These are phyloP conservation scores for Podila epicladia DNA, from an alignment of 192 early-diverging fungal genomes.

Conservation along the genomic window DNA sequence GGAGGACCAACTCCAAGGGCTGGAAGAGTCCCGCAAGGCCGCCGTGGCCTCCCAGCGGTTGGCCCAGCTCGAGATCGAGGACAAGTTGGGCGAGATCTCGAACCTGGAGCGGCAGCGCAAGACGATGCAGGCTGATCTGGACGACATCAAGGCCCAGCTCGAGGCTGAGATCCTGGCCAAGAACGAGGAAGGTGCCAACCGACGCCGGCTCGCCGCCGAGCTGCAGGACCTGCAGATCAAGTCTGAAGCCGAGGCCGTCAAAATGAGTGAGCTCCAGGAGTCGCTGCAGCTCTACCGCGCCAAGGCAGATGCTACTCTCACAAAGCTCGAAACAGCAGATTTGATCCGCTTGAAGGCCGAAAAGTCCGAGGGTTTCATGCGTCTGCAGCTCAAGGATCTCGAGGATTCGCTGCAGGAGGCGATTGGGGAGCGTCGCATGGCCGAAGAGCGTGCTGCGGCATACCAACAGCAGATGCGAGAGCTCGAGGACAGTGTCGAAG, in stretches of 20 bases:
- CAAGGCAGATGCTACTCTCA: slow-evolving; percentile 61
- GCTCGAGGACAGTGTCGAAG: slow-evolving; percentile 80
- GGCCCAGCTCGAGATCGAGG: slow-evolving; percentile 81
- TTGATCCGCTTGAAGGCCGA: slow-evolving; percentile 78
- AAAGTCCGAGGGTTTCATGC: slow-evolving; percentile 73
- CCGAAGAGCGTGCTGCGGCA: slow-evolving; percentile 70
- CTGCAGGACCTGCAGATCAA: slow-evolving; percentile 69
- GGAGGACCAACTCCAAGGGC: slow-evolving; percentile 77
- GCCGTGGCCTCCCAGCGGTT: slow-evolving; percentile 81
- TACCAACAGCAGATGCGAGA: slow-evolving; percentile 80
- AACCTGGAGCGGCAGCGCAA: slow-evolving; percentile 73
- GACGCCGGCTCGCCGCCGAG: slow-evolving; percentile 66
- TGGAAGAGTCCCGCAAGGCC: slow-evolving; percentile 85
- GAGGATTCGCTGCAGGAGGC: slow-evolving; percentile 73
- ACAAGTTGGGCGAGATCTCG: slow-evolving; percentile 75
- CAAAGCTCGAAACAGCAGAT: slow-evolving; percentile 73
- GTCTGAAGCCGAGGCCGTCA: slow-evolving; percentile 69
- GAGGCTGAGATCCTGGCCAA: slow-evolving; percentile 73
- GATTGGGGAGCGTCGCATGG: slow-evolving; percentile 63
- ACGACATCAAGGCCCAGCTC: slow-evolving; percentile 67
- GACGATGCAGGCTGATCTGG: slow-evolving; percentile 68
- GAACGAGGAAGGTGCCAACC: slow-evolving; percentile 67
- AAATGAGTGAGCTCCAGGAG: slow-evolving; percentile 67
- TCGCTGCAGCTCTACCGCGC: slow-evolving; percentile 62
- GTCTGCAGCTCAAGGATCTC: slow-evolving; percentile 74